A percentile compares a stretch with the other conserved stretches of the same genome.
These are phyloP conservation scores for Kluyveromyces wickerhamii DNA, from an alignment of 805 yeast species.

Conservation along the genomic window DNA sequence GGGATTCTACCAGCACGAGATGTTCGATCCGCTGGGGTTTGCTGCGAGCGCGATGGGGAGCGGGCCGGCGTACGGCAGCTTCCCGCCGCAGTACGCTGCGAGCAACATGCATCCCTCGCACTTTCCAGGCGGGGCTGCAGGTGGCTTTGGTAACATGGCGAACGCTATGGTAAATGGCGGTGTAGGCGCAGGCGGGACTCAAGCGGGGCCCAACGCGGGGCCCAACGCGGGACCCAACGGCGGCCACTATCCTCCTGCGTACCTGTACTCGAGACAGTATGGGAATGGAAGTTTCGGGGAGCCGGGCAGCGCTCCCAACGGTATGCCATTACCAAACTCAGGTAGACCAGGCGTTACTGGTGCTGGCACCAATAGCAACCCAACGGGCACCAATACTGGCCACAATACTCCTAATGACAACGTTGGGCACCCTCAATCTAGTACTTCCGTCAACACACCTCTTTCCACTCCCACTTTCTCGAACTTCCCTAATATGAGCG, in stretches of 20 bases:
- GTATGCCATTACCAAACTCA: background rate
- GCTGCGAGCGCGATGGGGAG: conserved; percentile 6
- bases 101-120: no score
- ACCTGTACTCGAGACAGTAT: background rate
- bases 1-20: conserved; percentile 30
- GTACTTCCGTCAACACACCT: background rate
- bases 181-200: no score
- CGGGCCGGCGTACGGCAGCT: conserved; percentile 14
- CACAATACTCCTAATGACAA: background rate
- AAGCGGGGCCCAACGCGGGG: no score
- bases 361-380: background rate
- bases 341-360: conserved; percentile 4
- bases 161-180: no score
- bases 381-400: background rate
- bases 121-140: no score
- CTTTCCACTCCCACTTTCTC: background rate
- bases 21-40: conserved; percentile 21
- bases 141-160: background rate
- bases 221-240: no score
- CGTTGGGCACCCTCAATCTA: background rate
- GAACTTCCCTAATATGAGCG: background rate
- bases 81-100: background rate
- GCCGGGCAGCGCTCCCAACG: background rate
- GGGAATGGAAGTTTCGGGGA: background rate
- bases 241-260: background rate